Base-by-base conservation (phyloP, 2,329 filamentous ascomycete genomes). In the Fusarium ramigenum region DNA sequence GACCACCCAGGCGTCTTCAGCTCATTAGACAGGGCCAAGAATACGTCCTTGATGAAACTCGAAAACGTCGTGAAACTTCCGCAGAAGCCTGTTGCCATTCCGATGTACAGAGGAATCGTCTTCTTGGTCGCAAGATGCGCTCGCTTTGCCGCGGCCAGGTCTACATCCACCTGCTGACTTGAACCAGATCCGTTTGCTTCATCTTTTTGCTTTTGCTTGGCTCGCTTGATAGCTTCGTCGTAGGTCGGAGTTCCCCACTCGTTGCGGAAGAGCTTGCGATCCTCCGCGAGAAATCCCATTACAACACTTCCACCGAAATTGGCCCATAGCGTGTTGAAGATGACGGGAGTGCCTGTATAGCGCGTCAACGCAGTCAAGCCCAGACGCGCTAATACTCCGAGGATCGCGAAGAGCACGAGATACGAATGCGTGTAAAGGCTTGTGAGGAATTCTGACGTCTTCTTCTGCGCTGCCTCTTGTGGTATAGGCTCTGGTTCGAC, bases 41-140 rank as follows among this genome's bases (percentile, higher is more conserved):
- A 97, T 19, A 87, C 83, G 77, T 97, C 95, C 11, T 93, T 88
- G 52, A 95, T 91, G 79, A 97, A 97, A 25, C 92, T 91, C 0
- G 95, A 97, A 82, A 97, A 97, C 15, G 93, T 95, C 0, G 95
- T 98, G 78, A 96, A 93, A 74, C 93, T 95, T 70, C 96, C 94
- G 78, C 94, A 97, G 81, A 96, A 96, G 16, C 93, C 96, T 0
- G 93, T 97, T 0, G 93, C 90, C 10, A 98, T 88, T 57, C 93
- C 95, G 66, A 97, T 92, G 79, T 97, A 97, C 1, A 97, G 85
- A 0, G 96, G 95, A 34, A 97, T 93, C 0, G 93, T 93, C 84
- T 97, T 97, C 80, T 97, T 97, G 34, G 86, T 83, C 9, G 90
- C 85, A 42, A 87, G 80, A 78, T 93, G 89, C 3, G 86, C 86